Base-by-base conservation (phyloP, 148 eudicot species). In the Dianthus caryophyllus region DNA sequence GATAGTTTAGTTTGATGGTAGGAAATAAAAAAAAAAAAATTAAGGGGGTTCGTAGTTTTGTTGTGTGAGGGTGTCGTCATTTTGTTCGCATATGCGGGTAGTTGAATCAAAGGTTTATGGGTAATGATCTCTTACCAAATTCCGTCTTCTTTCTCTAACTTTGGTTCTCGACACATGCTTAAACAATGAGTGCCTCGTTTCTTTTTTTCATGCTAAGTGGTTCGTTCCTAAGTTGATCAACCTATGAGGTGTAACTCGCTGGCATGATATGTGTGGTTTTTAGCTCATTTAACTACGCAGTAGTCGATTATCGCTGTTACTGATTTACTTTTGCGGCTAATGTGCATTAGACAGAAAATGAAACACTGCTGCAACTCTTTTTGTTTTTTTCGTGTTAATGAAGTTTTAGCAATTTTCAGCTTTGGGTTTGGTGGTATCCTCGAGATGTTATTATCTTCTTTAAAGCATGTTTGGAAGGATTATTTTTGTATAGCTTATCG, bases 371-470 rank as follows among this genome's bases (percentile, higher is more conserved):
- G 26, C 7, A 1, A 27, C 13, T 13, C 25, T 61, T 5, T 49
- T 21, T 5, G 21, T 63, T 17, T 46, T 36, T 60, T 36, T 20
- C 27, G 21, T 31, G 18, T 54, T 25, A 25, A 46, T 44, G 0
- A 30, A 25, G 48, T 56, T 66, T 3, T 38, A 2, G 41, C 52
- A 39, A 18, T 46, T 44, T 46, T 41, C 60, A 33, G 49, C 15
- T 31, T 56, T 57, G 65, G 48, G 21, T 59, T 11, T 46, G 70
- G 27, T 26, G 38, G 17, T 65, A 43, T 52, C 50, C 26, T 41
- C 21, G 15, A 22, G 62, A 44, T 29, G 15, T 16, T n/a, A 48
- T 27, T 6, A 33, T 36, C 27, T 55, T 27, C 39, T 2, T 53
- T 60, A 39, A 52, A 27, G 48, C 13, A 25, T 11, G 9, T 18